These are phyloP conservation scores for Fusarium mexicanum DNA, from an alignment of 2,329 filamentous ascomycete genomes.

Conservation along the genomic window DNA sequence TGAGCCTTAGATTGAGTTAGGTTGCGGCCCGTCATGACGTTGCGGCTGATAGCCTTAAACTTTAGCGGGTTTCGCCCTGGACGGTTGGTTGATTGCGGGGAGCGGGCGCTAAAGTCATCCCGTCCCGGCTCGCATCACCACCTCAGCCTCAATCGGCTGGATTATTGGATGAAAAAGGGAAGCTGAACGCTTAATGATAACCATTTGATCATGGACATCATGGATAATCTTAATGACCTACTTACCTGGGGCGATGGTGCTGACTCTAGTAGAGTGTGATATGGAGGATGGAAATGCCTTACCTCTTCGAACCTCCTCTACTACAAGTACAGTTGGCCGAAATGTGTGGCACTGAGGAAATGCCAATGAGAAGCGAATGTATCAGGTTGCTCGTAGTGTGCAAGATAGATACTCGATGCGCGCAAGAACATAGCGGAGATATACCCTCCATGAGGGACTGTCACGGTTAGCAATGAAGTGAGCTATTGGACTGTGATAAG, in stretches of 20 bases:
- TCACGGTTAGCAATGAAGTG: no score
- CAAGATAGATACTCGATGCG: no score
- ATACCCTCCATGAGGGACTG: no score
- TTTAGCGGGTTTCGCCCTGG: constrained; percentile 11
- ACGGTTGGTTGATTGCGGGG: constrained; percentile 17
- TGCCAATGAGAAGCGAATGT: no score
- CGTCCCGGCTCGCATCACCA: not conserved
- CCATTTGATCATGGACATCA: not conserved
- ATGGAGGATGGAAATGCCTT: no score
- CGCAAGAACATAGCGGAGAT: no score
- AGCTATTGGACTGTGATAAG: no score
- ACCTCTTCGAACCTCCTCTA: no score
- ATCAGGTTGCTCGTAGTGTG: no score
- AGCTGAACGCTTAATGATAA: not conserved
- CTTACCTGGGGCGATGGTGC: not conserved
- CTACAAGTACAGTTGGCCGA: no score
- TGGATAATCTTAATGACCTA: not conserved
- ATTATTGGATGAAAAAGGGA: not conserved
- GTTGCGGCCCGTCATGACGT: constrained; percentile 6
- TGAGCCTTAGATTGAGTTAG: not conserved
- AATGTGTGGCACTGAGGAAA: no score
- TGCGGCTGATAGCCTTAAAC: constrained; percentile 2
- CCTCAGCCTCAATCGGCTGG: not conserved
- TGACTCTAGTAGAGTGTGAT: no score
- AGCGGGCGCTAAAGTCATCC: constrained; percentile 22